Percentiles rank a stretch among this genome's conserved stretches.
Conservation (phyloP, 306 rosid genomes). For the Cucurbita pepo region DNA sequence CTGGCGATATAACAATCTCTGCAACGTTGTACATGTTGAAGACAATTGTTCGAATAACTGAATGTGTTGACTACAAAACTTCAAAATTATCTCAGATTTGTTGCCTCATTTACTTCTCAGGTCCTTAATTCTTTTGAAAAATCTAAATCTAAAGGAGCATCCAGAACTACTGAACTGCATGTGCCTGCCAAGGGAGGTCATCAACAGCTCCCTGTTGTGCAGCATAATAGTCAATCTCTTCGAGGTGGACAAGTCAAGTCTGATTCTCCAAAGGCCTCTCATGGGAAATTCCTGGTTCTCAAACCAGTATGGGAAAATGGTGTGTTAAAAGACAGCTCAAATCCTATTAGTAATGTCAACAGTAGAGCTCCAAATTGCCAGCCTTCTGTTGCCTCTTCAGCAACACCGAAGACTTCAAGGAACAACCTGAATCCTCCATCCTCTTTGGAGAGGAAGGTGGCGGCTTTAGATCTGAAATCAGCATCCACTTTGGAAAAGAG, state of each 20-base stretch:
- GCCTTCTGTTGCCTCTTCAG: conserved; percentile 41
- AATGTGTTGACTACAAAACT: neutral
- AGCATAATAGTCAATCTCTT: conserved; percentile 37
- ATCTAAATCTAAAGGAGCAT: conserved; percentile 52
- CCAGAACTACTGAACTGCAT: conserved; percentile 44
- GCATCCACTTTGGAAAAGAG: conserved; percentile 64
- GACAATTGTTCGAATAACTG: neutral
- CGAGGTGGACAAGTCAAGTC: conserved; percentile 54
- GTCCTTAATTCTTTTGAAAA: conserved; percentile 67
- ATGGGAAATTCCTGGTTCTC: conserved; percentile 79
- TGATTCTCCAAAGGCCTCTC: conserved; percentile 66
- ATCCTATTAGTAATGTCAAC: conserved; percentile 37
- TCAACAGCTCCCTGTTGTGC: conserved; percentile 43
- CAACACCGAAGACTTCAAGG: conserved; percentile 39
- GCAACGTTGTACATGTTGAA: neutral
- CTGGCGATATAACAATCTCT: neutral
- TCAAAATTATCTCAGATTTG: neutral
- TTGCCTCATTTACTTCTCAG: conserved; percentile 16
- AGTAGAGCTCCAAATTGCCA: conserved; percentile 44
- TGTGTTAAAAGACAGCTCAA: conserved; percentile 39
- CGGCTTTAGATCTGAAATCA: conserved; percentile 52
- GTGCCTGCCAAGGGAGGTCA: conserved; percentile 38
- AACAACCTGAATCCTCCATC: conserved; percentile 32
- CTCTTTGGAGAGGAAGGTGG: conserved; percentile 44
- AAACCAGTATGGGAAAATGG: conserved; percentile 87